Evolutionary conservation across 495 filamentous ascomycete genomes (phyloP).

Genomic region (Xylaria cubensis): DNA sequence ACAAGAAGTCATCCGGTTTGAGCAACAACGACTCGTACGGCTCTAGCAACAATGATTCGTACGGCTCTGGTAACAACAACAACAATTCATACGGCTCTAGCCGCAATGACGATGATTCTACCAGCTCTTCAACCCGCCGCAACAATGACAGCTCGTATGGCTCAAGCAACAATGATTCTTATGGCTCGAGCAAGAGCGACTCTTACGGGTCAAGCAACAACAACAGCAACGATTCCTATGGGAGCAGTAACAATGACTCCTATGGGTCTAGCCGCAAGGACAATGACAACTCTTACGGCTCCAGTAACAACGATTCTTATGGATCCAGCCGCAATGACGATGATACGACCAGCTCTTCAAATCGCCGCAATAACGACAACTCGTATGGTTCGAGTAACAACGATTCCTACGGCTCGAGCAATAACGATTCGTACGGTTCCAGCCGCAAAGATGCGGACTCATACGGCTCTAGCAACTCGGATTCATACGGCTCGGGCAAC

Average conservation of each 20-base stretch:
- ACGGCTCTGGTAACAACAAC: constrained; percentile 36
- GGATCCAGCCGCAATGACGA: constrained; percentile 13
- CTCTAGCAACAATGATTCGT: constrained; percentile 30
- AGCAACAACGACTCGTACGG: constrained; percentile 28
- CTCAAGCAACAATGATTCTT: constrained; percentile 25
- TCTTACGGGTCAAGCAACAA: constrained; percentile 26
- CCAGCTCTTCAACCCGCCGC: constrained; percentile 18
- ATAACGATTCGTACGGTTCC: constrained; percentile 7
- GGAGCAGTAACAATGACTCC: constrained; percentile 21
- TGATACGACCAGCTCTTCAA: constrained; percentile 16
- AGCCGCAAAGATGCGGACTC: constrained; percentile 17
- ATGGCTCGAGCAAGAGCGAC: constrained; percentile 26
- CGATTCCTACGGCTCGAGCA: constrained; percentile 31
- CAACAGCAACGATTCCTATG: constrained; percentile 24
- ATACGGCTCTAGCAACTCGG: constrained; percentile 33
- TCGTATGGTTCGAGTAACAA: constrained; percentile 19
- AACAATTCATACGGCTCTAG: constrained; percentile 29
- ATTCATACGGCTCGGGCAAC: constrained; percentile 32
- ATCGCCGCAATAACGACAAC: constrained; percentile 18
- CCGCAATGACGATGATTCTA: constrained; percentile 14
- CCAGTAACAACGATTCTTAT: constrained; percentile 23
- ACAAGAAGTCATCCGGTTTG: constrained; percentile 28
- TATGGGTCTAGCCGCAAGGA: constrained; percentile 27
- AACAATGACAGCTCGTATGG: constrained; percentile 20
- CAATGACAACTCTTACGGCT: constrained; percentile 32